Conservation (phyloP, 805 yeast species). For the Candida khao-thaluensis region DNA sequence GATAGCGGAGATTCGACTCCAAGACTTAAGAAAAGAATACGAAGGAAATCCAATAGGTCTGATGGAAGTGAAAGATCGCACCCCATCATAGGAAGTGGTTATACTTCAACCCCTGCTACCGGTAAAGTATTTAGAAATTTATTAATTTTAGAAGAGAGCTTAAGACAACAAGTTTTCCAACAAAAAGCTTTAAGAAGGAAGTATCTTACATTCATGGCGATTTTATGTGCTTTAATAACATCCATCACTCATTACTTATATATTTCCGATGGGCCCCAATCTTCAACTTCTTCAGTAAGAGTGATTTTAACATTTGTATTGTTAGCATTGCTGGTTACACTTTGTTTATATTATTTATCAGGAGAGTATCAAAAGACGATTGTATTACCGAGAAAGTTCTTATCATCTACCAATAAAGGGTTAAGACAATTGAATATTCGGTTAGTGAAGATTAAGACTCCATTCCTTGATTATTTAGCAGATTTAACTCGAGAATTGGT, state of each 20-base stretch:
- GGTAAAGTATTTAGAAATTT: conserved; percentile 80
- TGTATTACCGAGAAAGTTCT: conserved; percentile 73
- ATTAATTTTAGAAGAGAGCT: conserved; percentile 78
- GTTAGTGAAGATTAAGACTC: conserved; percentile 58
- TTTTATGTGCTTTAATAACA: conserved; percentile 40
- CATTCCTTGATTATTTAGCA: conserved; percentile 31
- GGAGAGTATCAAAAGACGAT: conserved; percentile 90
- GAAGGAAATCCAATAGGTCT: conserved; percentile 24
- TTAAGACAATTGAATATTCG: conserved; percentile 78
- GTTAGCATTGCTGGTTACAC: conserved; percentile 61
- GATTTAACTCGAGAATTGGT: conserved; percentile 39
- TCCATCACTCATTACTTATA: conserved; percentile 40
- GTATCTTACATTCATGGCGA: conserved; percentile 52
- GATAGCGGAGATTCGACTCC: conserved; percentile 15
- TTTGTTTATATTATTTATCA: conserved; percentile 75
- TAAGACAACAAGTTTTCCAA: conserved; percentile 76
- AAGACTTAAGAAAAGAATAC: conserved; percentile 21
- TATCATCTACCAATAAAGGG: conserved; percentile 85
- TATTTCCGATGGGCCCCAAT: conserved; percentile 20
- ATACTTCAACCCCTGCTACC: conserved; percentile 45
- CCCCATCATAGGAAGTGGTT: conserved; percentile 24
- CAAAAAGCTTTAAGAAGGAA: conserved; percentile 66
- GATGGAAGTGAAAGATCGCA: conserved; percentile 27
- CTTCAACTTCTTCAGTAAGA: conserved; percentile 32
- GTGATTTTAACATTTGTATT: conserved; percentile 53